Percentiles rank a stretch among this genome's conserved stretches.
These are phyloP conservation scores for Apiospora hydei DNA, from an alignment of 2,329 filamentous ascomycete species.

Conservation along the genomic window DNA sequence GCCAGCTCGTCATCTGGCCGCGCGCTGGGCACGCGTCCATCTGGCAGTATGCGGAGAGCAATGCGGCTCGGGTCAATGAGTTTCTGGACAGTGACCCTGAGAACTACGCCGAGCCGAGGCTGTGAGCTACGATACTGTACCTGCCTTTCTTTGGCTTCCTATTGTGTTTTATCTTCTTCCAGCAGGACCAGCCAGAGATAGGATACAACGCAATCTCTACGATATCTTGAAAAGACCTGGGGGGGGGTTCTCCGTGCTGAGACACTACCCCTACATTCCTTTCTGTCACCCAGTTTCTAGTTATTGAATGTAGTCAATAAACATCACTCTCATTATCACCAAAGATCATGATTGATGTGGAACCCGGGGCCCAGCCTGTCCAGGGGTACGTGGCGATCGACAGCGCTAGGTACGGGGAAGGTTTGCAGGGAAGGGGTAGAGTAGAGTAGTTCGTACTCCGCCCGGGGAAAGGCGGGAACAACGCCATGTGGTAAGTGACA, in stretches of 20 bases:
- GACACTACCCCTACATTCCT: not conserved
- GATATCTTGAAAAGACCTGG: too few relatives aligned
- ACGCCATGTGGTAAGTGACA: not conserved
- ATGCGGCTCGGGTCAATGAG: conserved; percentile 16
- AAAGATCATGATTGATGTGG: not conserved
- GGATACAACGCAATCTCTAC: not conserved
- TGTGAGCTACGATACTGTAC: not conserved
- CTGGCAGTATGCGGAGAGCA: conserved; percentile 12
- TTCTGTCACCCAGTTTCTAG: not conserved
- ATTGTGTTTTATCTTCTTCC: not conserved
- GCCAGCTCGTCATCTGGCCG: conserved; percentile 18
- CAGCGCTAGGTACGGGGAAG: not conserved
- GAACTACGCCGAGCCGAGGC: not conserved
- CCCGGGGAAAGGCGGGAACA: not conserved
- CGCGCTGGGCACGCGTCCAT: conserved; percentile 7
- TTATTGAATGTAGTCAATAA: not conserved
- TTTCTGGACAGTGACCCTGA: conserved; percentile 16
- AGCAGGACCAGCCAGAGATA: not conserved
- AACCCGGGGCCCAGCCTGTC: too few relatives aligned
- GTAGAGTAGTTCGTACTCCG: not conserved
- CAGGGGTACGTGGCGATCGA: not conserved
- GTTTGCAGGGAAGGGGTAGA: not conserved
- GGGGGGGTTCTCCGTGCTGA: too few relatives aligned
- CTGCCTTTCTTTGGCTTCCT: not conserved
- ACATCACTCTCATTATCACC: not conserved